Conservation (phyloP, 2,329 filamentous ascomycete species). For the Aspergillus sp. region DNA sequence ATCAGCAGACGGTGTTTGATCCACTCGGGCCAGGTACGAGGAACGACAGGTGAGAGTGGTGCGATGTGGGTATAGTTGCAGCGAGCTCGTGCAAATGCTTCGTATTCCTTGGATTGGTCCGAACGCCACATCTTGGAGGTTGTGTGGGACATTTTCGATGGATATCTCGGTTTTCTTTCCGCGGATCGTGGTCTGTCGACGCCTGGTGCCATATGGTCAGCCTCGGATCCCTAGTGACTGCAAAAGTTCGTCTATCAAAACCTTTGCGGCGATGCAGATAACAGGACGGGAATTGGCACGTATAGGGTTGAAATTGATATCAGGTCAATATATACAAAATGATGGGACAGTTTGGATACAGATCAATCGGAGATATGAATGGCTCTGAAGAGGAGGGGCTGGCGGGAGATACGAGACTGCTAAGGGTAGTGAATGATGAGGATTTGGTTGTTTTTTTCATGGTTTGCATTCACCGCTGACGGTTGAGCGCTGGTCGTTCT, state of each 20-base stretch:
- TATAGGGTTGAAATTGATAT: no score
- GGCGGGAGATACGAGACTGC: background rate
- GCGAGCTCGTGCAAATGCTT: constrained; percentile 17
- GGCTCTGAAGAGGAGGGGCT: no score
- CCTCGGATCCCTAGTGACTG: background rate
- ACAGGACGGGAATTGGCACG: background rate
- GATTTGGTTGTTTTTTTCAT: background rate
- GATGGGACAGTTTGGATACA: no score
- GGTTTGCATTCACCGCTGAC: no score
- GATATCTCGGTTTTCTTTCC: background rate
- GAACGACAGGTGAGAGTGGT: constrained; percentile 20
- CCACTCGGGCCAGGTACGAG: constrained; percentile 18
- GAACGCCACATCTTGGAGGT: constrained; percentile 25
- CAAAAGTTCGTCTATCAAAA: background rate
- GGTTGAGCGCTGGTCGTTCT: background rate
- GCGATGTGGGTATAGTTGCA: constrained; percentile 16
- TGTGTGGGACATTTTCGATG: constrained; percentile 2
- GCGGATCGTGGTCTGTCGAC: no score
- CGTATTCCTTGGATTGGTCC: constrained; percentile 17
- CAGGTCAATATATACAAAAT: no score
- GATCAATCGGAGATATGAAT: no score
- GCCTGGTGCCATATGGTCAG: background rate
- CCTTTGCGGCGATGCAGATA: background rate
- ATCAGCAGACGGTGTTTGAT: constrained; percentile 12
- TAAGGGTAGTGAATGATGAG: background rate